phyloP scores from a whole-genome alignment of 768 basidiomycete genomes.

The Boletus vermiculosoides region DNA sequence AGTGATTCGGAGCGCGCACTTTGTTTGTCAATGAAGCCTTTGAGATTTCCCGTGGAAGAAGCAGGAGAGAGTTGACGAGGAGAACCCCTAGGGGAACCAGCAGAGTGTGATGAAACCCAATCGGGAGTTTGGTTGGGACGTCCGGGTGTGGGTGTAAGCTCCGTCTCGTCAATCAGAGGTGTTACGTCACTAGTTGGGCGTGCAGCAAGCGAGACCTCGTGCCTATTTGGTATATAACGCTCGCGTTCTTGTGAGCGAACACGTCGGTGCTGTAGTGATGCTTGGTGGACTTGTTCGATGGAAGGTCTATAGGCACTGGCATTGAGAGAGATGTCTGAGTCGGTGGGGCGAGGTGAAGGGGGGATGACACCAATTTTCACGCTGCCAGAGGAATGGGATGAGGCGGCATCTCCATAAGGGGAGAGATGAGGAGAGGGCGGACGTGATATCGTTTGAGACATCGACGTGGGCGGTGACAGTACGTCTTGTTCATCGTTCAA shows the following conservation, averaged over 20 bases:
- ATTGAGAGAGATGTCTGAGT: constrained; percentile 16
- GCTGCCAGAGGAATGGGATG: constrained; percentile 20
- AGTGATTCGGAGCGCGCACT: not conserved
- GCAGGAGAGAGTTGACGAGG: constrained; percentile 31
- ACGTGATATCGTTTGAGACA: constrained; percentile 12
- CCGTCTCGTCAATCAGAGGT: constrained; percentile 21
- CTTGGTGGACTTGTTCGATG: constrained; percentile 19
- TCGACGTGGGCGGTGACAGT: not conserved
- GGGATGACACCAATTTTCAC: constrained; percentile 33
- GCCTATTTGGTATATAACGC: constrained; percentile 29
- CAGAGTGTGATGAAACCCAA: constrained; percentile 13
- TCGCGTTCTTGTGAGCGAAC: constrained; percentile 33
- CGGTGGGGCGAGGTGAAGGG: constrained; percentile 25
- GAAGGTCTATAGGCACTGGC: constrained; percentile 1
- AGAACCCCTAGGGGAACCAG: constrained; percentile 10
- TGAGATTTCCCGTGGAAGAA: constrained; percentile 33
- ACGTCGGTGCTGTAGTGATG: constrained; percentile 26
- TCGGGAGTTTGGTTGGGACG: constrained; percentile 15
- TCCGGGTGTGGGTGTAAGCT: constrained; percentile 28
- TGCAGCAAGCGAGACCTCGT: constrained; percentile 34
- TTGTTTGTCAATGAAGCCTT: constrained; percentile 26
- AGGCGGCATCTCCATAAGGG: constrained; percentile 2
- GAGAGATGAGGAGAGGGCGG: constrained; percentile 7
- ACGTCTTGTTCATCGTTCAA: not conserved
- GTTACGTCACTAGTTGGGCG: constrained; percentile 27